Evolutionary conservation across 2,329 filamentous ascomycete genomes (phyloP).

Genomic region (Aspergillus costaricaensis): DNA sequence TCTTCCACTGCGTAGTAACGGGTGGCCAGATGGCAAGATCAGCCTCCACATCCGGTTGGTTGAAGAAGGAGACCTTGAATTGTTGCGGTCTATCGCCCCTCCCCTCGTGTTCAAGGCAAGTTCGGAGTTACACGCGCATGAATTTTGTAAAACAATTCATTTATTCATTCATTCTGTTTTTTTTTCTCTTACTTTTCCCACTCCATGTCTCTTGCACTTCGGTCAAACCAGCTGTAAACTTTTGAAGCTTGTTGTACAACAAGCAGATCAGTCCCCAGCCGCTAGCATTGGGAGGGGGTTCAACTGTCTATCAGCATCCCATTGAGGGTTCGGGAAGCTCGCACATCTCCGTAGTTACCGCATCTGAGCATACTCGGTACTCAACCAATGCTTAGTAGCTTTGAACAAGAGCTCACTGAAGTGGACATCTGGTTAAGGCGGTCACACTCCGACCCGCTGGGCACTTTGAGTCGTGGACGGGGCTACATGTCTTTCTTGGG

Average conservation of each 20-base stretch:
- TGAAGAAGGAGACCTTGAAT: neutral
- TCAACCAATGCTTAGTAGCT: too few relatives aligned
- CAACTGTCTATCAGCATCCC: neutral
- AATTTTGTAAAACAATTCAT: neutral
- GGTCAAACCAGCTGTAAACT: neutral
- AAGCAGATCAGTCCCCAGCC: too few relatives aligned
- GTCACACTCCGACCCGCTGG: neutral
- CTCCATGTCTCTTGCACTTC: neutral
- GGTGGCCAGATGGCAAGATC: neutral
- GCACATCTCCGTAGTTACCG: too few relatives aligned
- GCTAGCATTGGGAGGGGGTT: too few relatives aligned
- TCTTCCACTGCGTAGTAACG: neutral
- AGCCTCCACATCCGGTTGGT: neutral
- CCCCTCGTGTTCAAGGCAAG: conserved; percentile 15
- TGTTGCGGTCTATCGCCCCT: neutral
- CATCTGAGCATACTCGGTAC: too few relatives aligned
- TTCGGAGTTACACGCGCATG: neutral
- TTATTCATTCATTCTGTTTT: too few relatives aligned
- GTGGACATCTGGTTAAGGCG: neutral
- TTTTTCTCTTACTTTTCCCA: neutral
- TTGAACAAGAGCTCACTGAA: neutral
- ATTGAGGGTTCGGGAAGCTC: neutral
- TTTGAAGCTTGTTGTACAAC: neutral
- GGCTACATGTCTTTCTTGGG: conserved; percentile 5
- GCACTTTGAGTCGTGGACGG: neutral